These are phyloP conservation scores for Paxillus ammoniavirescens DNA, from an alignment of 768 basidiomycete genomes.

Conservation along the genomic window DNA sequence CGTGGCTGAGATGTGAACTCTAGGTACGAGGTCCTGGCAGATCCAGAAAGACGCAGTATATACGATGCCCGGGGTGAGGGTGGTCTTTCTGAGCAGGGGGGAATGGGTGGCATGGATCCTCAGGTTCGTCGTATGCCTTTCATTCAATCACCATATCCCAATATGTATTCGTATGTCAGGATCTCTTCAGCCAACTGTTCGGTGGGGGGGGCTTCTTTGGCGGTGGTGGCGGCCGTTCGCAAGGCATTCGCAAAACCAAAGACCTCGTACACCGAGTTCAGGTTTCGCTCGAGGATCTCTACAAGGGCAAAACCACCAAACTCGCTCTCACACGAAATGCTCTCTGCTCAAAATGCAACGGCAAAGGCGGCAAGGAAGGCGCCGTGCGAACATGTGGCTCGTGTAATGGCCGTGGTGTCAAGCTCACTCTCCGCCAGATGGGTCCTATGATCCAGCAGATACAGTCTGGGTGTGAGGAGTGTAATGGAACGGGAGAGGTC, in stretches of 20 bases:
- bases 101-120: slow-evolving; percentile 96
- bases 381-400: slow-evolving; percentile 76
- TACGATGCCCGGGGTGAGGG: slow-evolving; percentile 95
- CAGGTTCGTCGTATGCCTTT: slow-evolving; percentile 52
- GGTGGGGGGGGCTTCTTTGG: slow-evolving; percentile 83
- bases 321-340: slow-evolving; percentile 94
- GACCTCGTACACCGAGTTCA: slow-evolving; percentile 96
- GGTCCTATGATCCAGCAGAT: slow-evolving; percentile 99
- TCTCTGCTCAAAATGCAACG: slow-evolving; percentile 91
- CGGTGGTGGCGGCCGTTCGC: slow-evolving; percentile 57
- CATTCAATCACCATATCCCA: not conserved
- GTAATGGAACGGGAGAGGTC: slow-evolving; percentile 89
- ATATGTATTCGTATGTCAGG: slow-evolving; percentile 41
- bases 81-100: slow-evolving; percentile 80
- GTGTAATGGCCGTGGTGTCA: slow-evolving; percentile 90
- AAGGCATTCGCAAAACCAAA: slow-evolving; percentile 89
- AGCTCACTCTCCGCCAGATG: slow-evolving; percentile 91
- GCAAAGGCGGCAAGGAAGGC: slow-evolving; percentile 97
- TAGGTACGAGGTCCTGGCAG: slow-evolving; percentile 93
- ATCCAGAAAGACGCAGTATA: slow-evolving; percentile 72
- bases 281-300: slow-evolving; percentile 96
- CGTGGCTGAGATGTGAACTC: slow-evolving; percentile 1
- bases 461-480: slow-evolving; percentile 92
- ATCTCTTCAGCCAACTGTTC: slow-evolving; percentile 96
- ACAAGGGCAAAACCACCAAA: slow-evolving; percentile 98